These are phyloP conservation scores for Cyberlindnera samutprakarnensis DNA, from an alignment of 805 yeast species.

Conservation along the genomic window DNA sequence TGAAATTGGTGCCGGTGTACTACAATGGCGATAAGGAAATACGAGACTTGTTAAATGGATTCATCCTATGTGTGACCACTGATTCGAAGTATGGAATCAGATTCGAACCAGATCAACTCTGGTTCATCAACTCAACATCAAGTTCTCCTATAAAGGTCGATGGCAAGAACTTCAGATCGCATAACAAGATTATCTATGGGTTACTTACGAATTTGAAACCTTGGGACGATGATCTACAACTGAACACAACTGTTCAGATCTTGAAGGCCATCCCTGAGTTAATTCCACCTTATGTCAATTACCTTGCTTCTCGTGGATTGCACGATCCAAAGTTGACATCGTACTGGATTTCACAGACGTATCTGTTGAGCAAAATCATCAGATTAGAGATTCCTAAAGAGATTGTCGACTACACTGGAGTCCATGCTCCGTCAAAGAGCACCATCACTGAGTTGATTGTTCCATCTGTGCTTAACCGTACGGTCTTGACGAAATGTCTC, in stretches of 20 bases:
- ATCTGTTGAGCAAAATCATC: conserved; percentile 54
- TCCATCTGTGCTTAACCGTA: conserved; percentile 57
- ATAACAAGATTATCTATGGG: conserved; percentile 61
- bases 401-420: conserved; percentile 20
- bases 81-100: conserved; percentile 41
- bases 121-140: conserved; percentile 32
- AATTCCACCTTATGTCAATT: conserved; percentile 59
- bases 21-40: conserved; percentile 30
- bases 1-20: conserved; percentile 48
- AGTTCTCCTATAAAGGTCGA: conserved; percentile 34
- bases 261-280: conserved; percentile 58
- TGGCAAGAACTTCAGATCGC: conserved; percentile 45
- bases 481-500: conserved; percentile 52
- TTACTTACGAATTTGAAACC: conserved; percentile 66
- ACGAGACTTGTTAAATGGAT: conserved; percentile 32
- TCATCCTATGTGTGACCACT: conserved; percentile 42
- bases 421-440: conserved; percentile 25
- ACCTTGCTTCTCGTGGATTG: conserved; percentile 54
- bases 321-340: conserved; percentile 77
- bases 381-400: conserved; percentile 45
- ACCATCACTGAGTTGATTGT: conserved; percentile 48
- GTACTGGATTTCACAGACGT: conserved; percentile 74
- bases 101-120: conserved; percentile 40
- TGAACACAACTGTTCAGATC: conserved; percentile 43
- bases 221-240: conserved; percentile 66